Evolutionary conservation across 169 alveolate species (phyloP).

Genomic region (Eimeria nieschulzi): DNA sequence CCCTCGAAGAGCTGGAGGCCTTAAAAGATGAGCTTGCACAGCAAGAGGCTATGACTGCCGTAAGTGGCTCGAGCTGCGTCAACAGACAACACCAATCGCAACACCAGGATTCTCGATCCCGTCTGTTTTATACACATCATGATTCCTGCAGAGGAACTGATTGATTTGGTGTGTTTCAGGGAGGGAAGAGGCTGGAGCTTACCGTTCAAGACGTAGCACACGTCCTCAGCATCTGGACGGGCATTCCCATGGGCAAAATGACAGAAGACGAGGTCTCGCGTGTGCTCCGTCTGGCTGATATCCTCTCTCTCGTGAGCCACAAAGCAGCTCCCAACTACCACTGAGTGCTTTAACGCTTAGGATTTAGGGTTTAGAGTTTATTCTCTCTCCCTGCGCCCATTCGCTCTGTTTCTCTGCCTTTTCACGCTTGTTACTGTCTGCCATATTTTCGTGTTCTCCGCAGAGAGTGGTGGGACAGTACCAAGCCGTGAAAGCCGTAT

Average conservation of each 20-base stretch:
- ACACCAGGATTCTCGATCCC: no score
- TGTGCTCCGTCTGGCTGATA: conserved; percentile 73
- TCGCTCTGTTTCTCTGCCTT: not conserved
- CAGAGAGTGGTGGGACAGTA: conserved; percentile 69
- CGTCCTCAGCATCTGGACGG: conserved; percentile 78
- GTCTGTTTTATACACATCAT: no score
- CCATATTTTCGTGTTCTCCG: not conserved
- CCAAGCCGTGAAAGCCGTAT: conserved; percentile 71
- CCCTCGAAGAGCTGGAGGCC: conserved; percentile 85
- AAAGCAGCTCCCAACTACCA: no score
- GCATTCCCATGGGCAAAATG: conserved; percentile 85
- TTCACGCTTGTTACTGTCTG: not conserved
- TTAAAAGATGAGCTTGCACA: conserved; percentile 80
- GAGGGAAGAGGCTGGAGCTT: conserved; percentile 78
- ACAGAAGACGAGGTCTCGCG: conserved; percentile 84
- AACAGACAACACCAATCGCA: no score
- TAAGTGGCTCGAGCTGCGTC: not conserved
- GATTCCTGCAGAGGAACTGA: not conserved
- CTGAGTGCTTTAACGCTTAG: no score
- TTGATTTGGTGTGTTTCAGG: conserved; percentile 60
- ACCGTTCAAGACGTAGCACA: conserved; percentile 57
- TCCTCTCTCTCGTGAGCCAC: conserved; percentile 5
- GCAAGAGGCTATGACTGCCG: not conserved
- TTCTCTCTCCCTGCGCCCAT: not conserved
- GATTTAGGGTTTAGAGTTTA: not conserved